Conservation (phyloP, 352 stramenopile species). For the Phytopythium mirpurense region DNA sequence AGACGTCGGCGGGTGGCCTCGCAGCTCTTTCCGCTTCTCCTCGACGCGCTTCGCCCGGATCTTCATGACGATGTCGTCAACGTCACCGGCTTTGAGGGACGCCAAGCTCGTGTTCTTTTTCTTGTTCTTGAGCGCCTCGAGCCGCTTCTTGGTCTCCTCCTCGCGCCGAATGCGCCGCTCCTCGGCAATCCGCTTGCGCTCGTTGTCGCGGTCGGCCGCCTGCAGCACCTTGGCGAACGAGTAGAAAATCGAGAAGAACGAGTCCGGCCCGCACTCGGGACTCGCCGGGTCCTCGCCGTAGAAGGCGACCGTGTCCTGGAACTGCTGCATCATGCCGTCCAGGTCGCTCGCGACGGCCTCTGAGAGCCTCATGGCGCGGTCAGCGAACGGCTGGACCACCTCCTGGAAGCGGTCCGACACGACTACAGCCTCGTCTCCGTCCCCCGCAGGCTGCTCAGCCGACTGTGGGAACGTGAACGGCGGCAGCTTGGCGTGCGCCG, state of each 20-base stretch:
- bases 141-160: slow-evolving; percentile 74
- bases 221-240: slow-evolving; percentile 81
- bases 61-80: slow-evolving; percentile 81
- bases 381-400: slow-evolving; percentile 67
- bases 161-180: slow-evolving; percentile 69
- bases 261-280: slow-evolving; percentile 61
- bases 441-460: slow-evolving; percentile 5
- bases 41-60: slow-evolving; percentile 76
- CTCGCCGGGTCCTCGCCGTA: slow-evolving; percentile 73
- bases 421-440: slow-evolving; percentile 20
- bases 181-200: slow-evolving; percentile 79
- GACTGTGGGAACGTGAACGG: slow-evolving; percentile 26
- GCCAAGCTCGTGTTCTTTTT: slow-evolving; percentile 69
- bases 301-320: slow-evolving; percentile 61
- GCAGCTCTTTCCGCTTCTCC: slow-evolving; percentile 64
- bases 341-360: slow-evolving; percentile 50
- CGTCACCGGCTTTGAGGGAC: slow-evolving; percentile 70
- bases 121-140: slow-evolving; percentile 77
- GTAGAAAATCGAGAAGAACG: slow-evolving; percentile 85
- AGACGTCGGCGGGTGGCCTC: slow-evolving; percentile 12
- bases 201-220: slow-evolving; percentile 76
- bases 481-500: slow-evolving; percentile 59
- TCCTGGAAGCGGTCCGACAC: slow-evolving; percentile 74
- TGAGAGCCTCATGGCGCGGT: slow-evolving; percentile 56
- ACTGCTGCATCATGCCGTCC: slow-evolving; percentile 55